Conservation (phyloP, 139 green algal genomes). For the Asterochloris erici region DNA sequence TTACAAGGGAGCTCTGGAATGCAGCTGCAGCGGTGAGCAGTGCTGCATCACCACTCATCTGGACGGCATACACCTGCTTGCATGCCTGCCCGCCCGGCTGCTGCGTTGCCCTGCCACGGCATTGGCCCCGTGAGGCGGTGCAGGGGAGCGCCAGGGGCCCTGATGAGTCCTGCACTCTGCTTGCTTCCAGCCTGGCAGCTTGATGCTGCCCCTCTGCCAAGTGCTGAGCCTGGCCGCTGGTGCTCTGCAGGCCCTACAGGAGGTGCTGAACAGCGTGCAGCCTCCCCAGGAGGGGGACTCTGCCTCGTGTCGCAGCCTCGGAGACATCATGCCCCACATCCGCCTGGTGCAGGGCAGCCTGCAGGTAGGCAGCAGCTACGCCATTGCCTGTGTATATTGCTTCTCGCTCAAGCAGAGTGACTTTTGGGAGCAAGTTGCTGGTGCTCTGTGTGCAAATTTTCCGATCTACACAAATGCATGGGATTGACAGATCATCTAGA, state of each 20-base stretch:
- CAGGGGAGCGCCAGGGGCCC: no score
- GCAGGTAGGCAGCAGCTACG: background rate
- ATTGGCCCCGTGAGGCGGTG: no score
- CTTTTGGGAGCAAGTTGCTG: background rate
- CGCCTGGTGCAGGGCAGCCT: conserved; percentile 15
- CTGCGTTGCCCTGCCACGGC: no score
- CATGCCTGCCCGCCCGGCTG: background rate
- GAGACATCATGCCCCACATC: conserved; percentile 14
- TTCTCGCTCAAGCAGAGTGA: background rate
- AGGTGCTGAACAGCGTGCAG: background rate
- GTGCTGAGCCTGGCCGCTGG: no score
- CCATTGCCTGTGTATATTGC: background rate
- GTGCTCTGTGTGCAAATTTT: no score
- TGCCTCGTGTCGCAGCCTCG: conserved; percentile 14
- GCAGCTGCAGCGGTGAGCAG: conserved; percentile 14
- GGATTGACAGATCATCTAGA: no score
- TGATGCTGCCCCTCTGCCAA: background rate
- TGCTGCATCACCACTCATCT: background rate
- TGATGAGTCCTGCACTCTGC: no score
- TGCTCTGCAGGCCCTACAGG: conserved; percentile 8
- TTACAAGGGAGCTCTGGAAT: conserved; percentile 21
- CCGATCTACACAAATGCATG: no score
- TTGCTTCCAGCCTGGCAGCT: no score
- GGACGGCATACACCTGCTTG: no score
- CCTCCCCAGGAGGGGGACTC: no score